Base-by-base conservation (phyloP, 1,139 yeast genomes). In the Candida albicans region DNA sequence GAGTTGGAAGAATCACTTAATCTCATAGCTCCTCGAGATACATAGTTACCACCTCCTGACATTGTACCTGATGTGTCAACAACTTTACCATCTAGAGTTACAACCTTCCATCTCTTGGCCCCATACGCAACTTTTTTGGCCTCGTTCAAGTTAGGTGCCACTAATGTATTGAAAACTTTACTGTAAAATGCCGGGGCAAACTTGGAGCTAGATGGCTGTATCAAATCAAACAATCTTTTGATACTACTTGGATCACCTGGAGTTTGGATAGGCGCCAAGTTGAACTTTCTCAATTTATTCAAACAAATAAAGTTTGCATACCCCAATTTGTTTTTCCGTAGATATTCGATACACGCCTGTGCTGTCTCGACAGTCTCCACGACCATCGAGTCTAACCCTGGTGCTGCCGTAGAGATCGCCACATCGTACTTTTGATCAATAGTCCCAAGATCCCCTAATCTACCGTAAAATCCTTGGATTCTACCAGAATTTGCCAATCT, bases 51-150 rank as follows among this genome's bases (percentile, higher is more conserved):
- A 65, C 99, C 99, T 56, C 99, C 99, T 41, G 95, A 83, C 86
- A 95, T 85, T 1, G 98, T 87, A 64, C 99, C 99, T 2, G 96
- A 87, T n/a, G 86, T 82, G 58, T 91, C 98, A 45, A 95, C 93
- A 29, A 93, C 72, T 55, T 89, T 87, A 27, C 99, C 99, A 63
- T 88, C 96, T 12, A 90, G 65, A 0, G 99, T 89, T 0, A 95
- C 99, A 10, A 91, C 98, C 56, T 96, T 79, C 75, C 82, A 88
- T 49, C 96, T 71, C 50, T 75, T 80, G 2, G 75, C 68, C 1
- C 97, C 96, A 67, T 86, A 93, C 0, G 99, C 98, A 33, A 93
- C 95, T 35, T 77, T 68, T 52, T 89, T 84, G 0, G 99, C 99
- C 56, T 87, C 91, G 34, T 75, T 77, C 48, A 91, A 72, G 57